These are phyloP conservation scores for Colletotrichum noveboracense DNA, from an alignment of 2,329 filamentous ascomycete species.

Conservation along the genomic window DNA sequence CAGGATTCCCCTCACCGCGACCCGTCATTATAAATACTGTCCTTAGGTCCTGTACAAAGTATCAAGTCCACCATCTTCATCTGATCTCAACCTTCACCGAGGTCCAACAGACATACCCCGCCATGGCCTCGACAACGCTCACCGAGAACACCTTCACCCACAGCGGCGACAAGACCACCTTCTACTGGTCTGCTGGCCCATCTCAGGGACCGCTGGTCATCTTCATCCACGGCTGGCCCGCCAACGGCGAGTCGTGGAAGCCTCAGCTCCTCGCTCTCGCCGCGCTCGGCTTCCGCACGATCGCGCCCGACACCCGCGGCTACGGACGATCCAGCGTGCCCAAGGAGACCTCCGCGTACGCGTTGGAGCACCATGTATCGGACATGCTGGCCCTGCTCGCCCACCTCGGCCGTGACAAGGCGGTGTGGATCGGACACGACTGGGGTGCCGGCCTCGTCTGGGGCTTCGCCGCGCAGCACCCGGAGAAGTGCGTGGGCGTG, in stretches of 20 bases:
- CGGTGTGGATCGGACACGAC: conserved; percentile 54
- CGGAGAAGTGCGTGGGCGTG: conserved; percentile 28
- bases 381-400: conserved; percentile 38
- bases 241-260: conserved; percentile 36
- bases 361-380: conserved; percentile 33
- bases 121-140: background rate
- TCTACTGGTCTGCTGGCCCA: conserved; percentile 33
- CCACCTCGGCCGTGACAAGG: conserved; percentile 34
- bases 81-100: background rate
- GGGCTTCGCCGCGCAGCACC: conserved; percentile 31
- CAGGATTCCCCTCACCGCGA: background rate
- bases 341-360: conserved; percentile 30
- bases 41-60: background rate
- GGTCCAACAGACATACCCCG: background rate
- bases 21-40: background rate
- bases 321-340: conserved; percentile 40
- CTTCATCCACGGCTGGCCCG: conserved; percentile 43
- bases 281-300: conserved; percentile 33
- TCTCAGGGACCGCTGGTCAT: conserved; percentile 31
- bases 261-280: conserved; percentile 32
- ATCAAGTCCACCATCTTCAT: background rate
- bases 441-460: conserved; percentile 38
- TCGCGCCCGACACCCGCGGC: conserved; percentile 39
- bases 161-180: conserved; percentile 29
- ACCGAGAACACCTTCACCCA: conserved; percentile 15